phyloP scores from a whole-genome alignment of 495 filamentous ascomycete genomes.

The Hypomontagnella submonticulosa region DNA sequence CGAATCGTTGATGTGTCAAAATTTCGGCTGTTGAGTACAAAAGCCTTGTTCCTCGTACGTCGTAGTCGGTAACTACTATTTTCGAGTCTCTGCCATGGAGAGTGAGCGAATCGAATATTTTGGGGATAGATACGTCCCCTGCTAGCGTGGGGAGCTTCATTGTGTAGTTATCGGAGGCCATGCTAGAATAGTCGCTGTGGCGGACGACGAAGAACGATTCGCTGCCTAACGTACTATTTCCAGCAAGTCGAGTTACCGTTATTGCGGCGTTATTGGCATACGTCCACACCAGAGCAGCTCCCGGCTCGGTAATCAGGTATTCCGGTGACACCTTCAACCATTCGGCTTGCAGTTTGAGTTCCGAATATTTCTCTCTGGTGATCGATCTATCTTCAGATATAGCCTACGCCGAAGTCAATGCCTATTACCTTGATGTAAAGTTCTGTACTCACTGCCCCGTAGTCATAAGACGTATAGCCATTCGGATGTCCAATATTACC shows the following conservation, averaged over 20 bases:
- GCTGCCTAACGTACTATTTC: constrained; percentile 52
- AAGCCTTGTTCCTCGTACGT: constrained; percentile 69
- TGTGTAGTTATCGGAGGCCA: constrained; percentile 68
- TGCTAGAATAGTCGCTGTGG: constrained; percentile 69
- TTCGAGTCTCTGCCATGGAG: constrained; percentile 80
- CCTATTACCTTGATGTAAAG: background rate
- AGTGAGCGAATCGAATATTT: constrained; percentile 69
- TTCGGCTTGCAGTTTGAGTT: constrained; percentile 78
- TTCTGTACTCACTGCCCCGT: constrained; percentile 58
- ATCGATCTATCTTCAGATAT: constrained; percentile 74
- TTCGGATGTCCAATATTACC: constrained; percentile 79
- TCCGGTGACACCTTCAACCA: constrained; percentile 75
- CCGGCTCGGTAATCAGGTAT: constrained; percentile 68
- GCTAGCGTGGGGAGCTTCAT: constrained; percentile 69
- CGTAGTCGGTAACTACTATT: constrained; percentile 76
- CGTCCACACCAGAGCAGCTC: constrained; percentile 45
- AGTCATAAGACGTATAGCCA: constrained; percentile 80
- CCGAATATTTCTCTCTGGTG: constrained; percentile 80
- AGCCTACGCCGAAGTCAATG: constrained; percentile 22
- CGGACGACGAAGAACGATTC: constrained; percentile 72
- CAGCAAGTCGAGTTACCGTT: constrained; percentile 68
- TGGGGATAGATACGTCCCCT: constrained; percentile 71
- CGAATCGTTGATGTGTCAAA: constrained; percentile 65
- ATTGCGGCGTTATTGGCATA: constrained; percentile 63
- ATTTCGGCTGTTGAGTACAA: constrained; percentile 82